phyloP scores from a whole-genome alignment of 2,329 filamentous ascomycete genomes.

The Beauveria scarabaeidicola region DNA sequence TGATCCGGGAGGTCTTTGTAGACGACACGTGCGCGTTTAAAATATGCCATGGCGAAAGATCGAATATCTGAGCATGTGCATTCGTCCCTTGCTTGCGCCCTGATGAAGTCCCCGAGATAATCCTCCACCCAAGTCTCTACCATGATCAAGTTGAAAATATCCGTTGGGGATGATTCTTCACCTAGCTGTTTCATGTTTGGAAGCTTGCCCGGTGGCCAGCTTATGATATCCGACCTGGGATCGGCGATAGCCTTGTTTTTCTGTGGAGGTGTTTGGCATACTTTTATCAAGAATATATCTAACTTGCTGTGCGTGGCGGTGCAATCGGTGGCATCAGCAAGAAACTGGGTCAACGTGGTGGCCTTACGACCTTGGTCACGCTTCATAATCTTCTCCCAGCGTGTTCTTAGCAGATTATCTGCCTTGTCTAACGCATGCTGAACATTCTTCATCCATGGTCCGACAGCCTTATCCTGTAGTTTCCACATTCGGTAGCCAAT shows the following conservation, averaged over 20 bases:
- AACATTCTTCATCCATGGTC: slow-evolving; percentile 11
- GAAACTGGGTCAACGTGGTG: neutral
- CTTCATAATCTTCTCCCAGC: neutral
- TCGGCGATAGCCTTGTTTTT: neutral
- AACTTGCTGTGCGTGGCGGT: neutral
- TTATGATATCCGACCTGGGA: neutral
- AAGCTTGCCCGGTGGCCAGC: neutral
- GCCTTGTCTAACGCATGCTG: neutral
- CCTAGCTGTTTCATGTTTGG: neutral
- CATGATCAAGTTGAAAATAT: slow-evolving; percentile 21
- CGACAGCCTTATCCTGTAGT: slow-evolving; percentile 17
- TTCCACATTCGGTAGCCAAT: slow-evolving; percentile 34
- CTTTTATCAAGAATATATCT: neutral
- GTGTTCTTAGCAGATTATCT: neutral
- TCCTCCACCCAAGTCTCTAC: slow-evolving; percentile 43
- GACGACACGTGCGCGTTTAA: slow-evolving; percentile 14
- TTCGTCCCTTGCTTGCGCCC: slow-evolving; percentile 12
- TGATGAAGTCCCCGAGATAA: slow-evolving; percentile 30
- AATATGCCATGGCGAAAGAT: slow-evolving; percentile 26
- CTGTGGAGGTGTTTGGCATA: neutral
- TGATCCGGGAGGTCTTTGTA: slow-evolving; percentile 36
- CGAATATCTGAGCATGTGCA: slow-evolving; percentile 23
- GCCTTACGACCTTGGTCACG: neutral
- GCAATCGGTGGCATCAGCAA: neutral
- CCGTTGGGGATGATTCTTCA: neutral